phyloP scores from a whole-genome alignment of 495 filamentous ascomycete genomes.

The Penicillium verhagenii region DNA sequence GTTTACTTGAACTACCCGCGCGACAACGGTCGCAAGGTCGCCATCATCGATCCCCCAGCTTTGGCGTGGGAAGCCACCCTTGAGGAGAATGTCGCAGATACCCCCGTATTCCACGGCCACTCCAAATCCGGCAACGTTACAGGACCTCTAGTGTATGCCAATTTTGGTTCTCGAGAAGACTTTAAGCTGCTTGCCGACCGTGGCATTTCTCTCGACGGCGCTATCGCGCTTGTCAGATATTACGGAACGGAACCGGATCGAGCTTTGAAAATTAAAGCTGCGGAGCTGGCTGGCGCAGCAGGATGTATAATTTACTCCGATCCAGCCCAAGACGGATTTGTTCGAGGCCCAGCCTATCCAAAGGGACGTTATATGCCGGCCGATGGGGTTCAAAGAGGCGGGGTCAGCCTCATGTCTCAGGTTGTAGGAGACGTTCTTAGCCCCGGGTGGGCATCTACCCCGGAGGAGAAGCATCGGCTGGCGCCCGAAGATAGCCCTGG shows the following conservation, averaged over 20 bases:
- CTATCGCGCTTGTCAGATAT: conserved; percentile 81
- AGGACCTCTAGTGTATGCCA: conserved; percentile 93
- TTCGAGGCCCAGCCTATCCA: conserved; percentile 65
- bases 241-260: conserved; percentile 70
- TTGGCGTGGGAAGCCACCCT: conserved; percentile 77
- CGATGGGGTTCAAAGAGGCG: conserved; percentile 77
- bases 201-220: conserved; percentile 71
- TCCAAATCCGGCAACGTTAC: conserved; percentile 84
- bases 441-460: conserved; percentile 78
- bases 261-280: conserved; percentile 84
- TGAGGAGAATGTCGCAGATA: conserved; percentile 72
- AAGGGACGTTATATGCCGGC: conserved; percentile 74
- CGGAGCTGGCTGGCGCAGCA: conserved; percentile 76
- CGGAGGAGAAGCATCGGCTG: conserved; percentile 59
- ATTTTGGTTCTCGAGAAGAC: conserved; percentile 84
- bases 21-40: conserved; percentile 70
- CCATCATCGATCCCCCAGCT: conserved; percentile 71
- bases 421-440: conserved; percentile 85
- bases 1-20: conserved; percentile 94
- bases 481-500: conserved; percentile 68
- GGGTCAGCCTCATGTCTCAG: conserved; percentile 80
- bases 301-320: conserved; percentile 94
- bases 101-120: conserved; percentile 80
- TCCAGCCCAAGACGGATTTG: conserved; percentile 75
- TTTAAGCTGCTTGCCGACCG: conserved; percentile 68